Base-by-base conservation (phyloP, 345 rosid genomes). In the Physaria fendleri region DNA sequence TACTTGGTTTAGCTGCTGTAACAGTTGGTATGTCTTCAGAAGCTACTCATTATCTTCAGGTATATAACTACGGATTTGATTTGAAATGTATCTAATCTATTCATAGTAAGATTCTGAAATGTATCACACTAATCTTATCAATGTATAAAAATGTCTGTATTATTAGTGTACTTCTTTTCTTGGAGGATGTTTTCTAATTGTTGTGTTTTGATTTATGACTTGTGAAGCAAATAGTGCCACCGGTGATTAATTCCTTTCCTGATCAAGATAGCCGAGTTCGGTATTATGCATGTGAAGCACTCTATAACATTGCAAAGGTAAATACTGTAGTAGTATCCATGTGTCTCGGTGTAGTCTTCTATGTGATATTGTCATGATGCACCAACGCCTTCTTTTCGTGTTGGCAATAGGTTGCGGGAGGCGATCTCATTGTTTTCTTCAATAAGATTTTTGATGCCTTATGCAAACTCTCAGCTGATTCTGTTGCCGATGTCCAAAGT, bases 181-280 rank as follows among this genome's bases (percentile, higher is more conserved):
- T 28, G 43, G 17, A 15, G 28, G 21, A 10, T 41, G 25, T 52
- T 14, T 35, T 49, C 62, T 65, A 38, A 52, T 56, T n/a, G n/a
- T 58, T 17, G 68, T 53, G 62, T 27, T 56, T 53, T 50, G 42
- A 62, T 24, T 63, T 42, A 39, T 78, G 68, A 57, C 45, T 74
- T 35, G 44, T 70, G 56, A 81, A 94, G 97, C 93, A 87, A 80
- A 90, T 94, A 76, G 96, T 94, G 57, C 93, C 87, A 37, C 97
- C 97, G 11, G 99, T 94, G 77, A 90, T 94, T 53, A 49, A 38
- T 62, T 82, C 97, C 50, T 90, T 94, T 67, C 69, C 85, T 68
- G 99, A 94, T 71, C 97, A 85, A 84, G 99, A 94, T 75, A 76
- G 92, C 75, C 84, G 96, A 77, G 99, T 94, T 62, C 88, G 99